These are phyloP conservation scores for Paecilomyces sp. DNA, from an alignment of 2,329 filamentous ascomycete genomes.

Conservation along the genomic window DNA sequence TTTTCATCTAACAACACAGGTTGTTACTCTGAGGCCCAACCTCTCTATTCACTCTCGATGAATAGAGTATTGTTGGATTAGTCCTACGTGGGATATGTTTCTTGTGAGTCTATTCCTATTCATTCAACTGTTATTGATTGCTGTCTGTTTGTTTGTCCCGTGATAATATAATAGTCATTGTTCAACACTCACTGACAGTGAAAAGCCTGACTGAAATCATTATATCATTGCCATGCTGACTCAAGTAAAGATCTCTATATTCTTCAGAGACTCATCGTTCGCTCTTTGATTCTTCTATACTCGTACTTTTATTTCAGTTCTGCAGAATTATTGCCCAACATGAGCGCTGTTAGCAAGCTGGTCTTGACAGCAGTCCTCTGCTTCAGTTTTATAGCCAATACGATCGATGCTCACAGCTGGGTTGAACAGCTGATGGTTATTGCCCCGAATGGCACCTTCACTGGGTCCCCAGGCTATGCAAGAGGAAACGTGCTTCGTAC, in stretches of 20 bases:
- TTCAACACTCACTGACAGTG: background rate
- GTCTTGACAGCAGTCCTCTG: slow-evolving; percentile 14
- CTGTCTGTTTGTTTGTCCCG: background rate
- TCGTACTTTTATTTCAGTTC: background rate
- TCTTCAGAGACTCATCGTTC: background rate
- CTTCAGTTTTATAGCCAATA: slow-evolving; percentile 19
- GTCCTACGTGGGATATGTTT: background rate
- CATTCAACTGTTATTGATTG: background rate
- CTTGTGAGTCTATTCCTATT: background rate
- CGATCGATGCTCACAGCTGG: slow-evolving; percentile 64
- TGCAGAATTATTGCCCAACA: background rate
- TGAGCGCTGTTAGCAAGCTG: slow-evolving; percentile 1
- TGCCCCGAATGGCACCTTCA: slow-evolving; percentile 64
- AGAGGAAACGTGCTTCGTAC: slow-evolving; percentile 60
- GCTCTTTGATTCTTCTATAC: background rate
- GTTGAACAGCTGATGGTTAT: slow-evolving; percentile 69
- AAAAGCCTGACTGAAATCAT: background rate
- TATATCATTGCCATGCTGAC: slow-evolving; percentile 1
- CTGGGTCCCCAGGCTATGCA: slow-evolving; percentile 65
- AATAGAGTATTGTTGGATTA: background rate
- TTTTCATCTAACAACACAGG: background rate
- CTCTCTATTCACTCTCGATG: background rate
- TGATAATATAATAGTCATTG: background rate
- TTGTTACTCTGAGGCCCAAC: background rate
- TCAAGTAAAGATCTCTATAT: slow-evolving; percentile 2